phyloP scores from a whole-genome alignment of 73 alveolate species.

The Halteria grandinella region DNA sequence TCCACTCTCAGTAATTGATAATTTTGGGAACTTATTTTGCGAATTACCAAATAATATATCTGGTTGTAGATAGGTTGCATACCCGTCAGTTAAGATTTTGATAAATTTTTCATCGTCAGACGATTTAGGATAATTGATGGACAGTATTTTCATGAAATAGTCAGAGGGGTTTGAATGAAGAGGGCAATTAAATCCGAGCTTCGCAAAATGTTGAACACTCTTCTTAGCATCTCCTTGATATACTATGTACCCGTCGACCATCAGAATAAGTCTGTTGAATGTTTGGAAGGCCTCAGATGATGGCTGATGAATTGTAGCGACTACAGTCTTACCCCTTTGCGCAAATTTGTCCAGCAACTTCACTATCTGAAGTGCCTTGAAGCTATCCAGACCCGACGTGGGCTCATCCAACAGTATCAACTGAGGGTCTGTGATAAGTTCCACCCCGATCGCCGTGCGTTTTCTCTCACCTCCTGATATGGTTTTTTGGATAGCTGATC shows the following conservation, averaged over 20 bases:
- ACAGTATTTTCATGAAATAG: conserved; percentile 20
- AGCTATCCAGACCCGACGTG: conserved; percentile 71
- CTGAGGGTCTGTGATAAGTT: conserved; percentile 66
- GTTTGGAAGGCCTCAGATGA: conserved; percentile 51
- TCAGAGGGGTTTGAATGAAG: conserved; percentile 71
- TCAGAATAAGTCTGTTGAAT: conserved; percentile 25
- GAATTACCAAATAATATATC: no score
- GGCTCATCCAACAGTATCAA: conserved; percentile 71
- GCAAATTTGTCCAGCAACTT: not conserved
- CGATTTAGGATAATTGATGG: not conserved
- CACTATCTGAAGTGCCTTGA: conserved; percentile 60
- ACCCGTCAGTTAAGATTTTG: not conserved
- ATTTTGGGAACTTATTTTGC: no score
- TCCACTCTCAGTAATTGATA: no score
- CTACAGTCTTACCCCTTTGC: conserved; percentile 58
- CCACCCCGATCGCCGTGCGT: conserved; percentile 71
- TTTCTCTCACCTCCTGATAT: conserved; percentile 69
- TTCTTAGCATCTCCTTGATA: conserved; percentile 61
- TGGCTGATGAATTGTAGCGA: conserved; percentile 80
- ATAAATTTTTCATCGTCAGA: not conserved
- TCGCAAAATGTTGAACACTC: conserved; percentile 40
- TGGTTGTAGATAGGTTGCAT: no score
- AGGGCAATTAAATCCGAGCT: conserved; percentile 71
- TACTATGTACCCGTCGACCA: conserved; percentile 64
- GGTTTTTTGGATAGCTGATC: conserved; percentile 56